phyloP scores from a whole-genome alignment of 495 filamentous ascomycete genomes.

The Baudoinia panamericana region DNA sequence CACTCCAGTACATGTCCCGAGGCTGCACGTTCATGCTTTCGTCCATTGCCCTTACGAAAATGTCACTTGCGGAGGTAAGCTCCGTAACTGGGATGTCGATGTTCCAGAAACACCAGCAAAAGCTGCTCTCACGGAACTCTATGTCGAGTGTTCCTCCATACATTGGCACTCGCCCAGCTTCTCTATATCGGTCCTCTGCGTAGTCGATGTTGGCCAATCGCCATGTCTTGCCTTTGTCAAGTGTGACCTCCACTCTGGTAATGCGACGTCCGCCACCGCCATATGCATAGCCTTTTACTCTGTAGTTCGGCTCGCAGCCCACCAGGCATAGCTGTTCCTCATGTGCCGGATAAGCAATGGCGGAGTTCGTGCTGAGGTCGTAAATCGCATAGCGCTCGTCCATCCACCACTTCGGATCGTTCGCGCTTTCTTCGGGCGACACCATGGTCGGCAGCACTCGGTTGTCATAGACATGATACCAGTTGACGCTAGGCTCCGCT shows the following conservation, averaged over 20 bases:
- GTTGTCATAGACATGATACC: slow-evolving; percentile 96
- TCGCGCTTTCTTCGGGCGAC: slow-evolving; percentile 64
- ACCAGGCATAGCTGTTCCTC: slow-evolving; percentile 53
- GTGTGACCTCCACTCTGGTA: slow-evolving; percentile 68
- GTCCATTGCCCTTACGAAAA: slow-evolving; percentile 83
- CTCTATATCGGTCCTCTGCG: slow-evolving; percentile 74
- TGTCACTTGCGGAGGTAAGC: slow-evolving; percentile 51
- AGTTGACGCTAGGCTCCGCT: slow-evolving; percentile 70
- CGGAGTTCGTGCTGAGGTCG: slow-evolving; percentile 81
- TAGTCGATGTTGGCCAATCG: slow-evolving; percentile 68
- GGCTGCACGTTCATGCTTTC: slow-evolving; percentile 81
- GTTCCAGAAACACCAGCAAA: slow-evolving; percentile 94
- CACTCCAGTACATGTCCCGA: slow-evolving; percentile 93
- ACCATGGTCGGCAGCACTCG: slow-evolving; percentile 83
- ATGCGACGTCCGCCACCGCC: slow-evolving; percentile 77
- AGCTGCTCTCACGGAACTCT: slow-evolving; percentile 65
- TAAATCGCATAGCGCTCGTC: slow-evolving; percentile 95
- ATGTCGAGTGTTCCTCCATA: slow-evolving; percentile 75
- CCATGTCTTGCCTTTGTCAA: slow-evolving; percentile 80
- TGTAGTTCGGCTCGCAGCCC: slow-evolving; percentile 43
- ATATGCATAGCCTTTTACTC: slow-evolving; percentile 74
- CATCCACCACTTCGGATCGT: slow-evolving; percentile 66
- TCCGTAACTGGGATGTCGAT: slow-evolving; percentile 53
- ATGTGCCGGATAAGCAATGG: slow-evolving; percentile 68
- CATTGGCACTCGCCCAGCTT: slow-evolving; percentile 49